These are phyloP conservation scores for Aspergillus panamensis DNA, from an alignment of 495 filamentous ascomycete genomes.

Conservation along the genomic window DNA sequence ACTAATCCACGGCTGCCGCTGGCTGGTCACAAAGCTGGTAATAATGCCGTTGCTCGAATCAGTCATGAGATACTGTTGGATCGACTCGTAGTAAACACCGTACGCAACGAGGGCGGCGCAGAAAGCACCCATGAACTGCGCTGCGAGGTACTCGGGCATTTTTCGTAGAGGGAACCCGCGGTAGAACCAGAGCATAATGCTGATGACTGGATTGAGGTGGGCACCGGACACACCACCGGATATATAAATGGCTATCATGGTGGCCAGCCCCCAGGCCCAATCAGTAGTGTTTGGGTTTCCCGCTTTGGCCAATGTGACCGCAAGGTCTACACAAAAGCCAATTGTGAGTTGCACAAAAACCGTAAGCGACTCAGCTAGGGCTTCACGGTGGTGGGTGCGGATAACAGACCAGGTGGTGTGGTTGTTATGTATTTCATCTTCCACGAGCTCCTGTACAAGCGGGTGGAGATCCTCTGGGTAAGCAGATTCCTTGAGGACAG, in stretches of 20 bases:
- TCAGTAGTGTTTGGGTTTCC: constrained; percentile 47
- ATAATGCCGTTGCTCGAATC: constrained; percentile 36
- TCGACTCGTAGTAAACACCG: constrained; percentile 49
- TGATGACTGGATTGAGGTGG: constrained; percentile 52
- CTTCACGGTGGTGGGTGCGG: constrained; percentile 47
- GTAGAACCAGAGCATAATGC: constrained; percentile 47
- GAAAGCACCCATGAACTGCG: constrained; percentile 48
- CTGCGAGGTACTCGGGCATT: constrained; percentile 47
- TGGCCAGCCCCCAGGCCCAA: constrained; percentile 55
- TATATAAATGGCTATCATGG: constrained; percentile 58
- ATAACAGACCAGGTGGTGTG: constrained; percentile 53
- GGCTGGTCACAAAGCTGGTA: constrained; percentile 38
- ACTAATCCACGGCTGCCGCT: constrained; percentile 43
- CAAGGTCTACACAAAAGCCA: constrained; percentile 47
- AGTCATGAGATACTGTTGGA: constrained; percentile 34
- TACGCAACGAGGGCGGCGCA: constrained; percentile 44
- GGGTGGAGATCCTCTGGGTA: constrained; percentile 42
- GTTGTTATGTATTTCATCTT: constrained; percentile 47
- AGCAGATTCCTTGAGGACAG: constrained; percentile 24
- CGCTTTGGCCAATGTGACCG: constrained; percentile 41
- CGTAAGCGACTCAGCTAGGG: constrained; percentile 50
- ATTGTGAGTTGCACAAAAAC: constrained; percentile 43
- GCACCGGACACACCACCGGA: constrained; percentile 54
- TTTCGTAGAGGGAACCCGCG: constrained; percentile 48
- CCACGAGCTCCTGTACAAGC: constrained; percentile 37